Evolutionary conservation across 345 rosid genomes (phyloP).

Genomic region (Salix exigua): DNA sequence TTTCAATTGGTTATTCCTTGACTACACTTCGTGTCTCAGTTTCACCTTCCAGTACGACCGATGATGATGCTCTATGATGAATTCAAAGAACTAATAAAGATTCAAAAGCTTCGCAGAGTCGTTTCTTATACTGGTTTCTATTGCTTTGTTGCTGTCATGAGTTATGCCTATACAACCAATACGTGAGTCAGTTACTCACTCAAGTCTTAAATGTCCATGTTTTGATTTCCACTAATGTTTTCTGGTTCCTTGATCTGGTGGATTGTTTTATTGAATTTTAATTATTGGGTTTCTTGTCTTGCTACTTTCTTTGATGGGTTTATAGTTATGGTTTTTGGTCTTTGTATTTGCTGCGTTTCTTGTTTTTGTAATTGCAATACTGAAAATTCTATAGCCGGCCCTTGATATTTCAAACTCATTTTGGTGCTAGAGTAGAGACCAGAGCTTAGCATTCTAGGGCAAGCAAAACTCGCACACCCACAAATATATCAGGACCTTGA

Average conservation of each 20-base stretch:
- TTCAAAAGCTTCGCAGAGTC: conserved; percentile 74
- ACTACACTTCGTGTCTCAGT: not conserved
- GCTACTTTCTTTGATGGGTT: conserved; percentile 1
- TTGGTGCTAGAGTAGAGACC: not conserved
- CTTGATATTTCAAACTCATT: not conserved
- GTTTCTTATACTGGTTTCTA: conserved; percentile 74
- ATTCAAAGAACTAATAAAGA: conserved; percentile 55
- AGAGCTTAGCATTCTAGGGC: not conserved
- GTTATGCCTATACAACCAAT: conserved; percentile 70
- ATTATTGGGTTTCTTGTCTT: not conserved
- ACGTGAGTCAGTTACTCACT: conserved; percentile 45
- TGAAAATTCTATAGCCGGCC: not conserved
- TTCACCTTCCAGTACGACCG: not conserved
- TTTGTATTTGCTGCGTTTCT: not conserved
- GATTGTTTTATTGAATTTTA: not conserved
- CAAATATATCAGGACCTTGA: not conserved
- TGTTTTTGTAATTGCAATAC: not conserved
- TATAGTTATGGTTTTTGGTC: not conserved
- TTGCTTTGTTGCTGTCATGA: conserved; percentile 52
- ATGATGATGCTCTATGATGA: conserved; percentile 37
- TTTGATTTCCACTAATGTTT: not conserved
- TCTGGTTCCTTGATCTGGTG: not conserved
- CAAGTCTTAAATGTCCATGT: not conserved
- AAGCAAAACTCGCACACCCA: too few relatives aligned
- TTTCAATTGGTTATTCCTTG: not conserved